phyloP scores from a whole-genome alignment of 345 rosid species.

The Pistacia vera region DNA sequence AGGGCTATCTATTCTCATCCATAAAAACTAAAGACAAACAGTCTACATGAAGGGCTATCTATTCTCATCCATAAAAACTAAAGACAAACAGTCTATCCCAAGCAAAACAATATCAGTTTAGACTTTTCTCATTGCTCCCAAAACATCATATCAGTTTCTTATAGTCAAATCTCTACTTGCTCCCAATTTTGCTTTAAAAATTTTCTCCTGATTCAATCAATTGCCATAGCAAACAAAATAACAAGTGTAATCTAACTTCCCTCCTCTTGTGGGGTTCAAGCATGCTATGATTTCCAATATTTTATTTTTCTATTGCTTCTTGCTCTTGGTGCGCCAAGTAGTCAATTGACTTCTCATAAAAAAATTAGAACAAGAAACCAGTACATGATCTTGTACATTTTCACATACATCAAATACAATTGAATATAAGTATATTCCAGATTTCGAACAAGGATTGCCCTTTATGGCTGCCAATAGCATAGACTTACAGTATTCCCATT shows the following conservation, averaged over 20 bases:
- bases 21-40: not conserved
- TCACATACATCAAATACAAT: too few relatives aligned
- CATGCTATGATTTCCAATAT: not conserved
- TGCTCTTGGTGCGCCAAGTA: not conserved
- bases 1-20: not conserved
- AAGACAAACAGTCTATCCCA: not conserved
- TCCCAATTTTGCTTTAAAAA: not conserved
- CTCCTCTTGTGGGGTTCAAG: not conserved
- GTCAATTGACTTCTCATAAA: slow-evolving; percentile 9
- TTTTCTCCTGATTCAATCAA: slow-evolving; percentile 15
- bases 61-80: not conserved
- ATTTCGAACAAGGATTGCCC: not conserved
- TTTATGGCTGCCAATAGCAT: slow-evolving; percentile 18
- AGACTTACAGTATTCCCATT: not conserved
- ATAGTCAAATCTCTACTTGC: slow-evolving; percentile 20
- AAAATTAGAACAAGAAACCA: not conserved
- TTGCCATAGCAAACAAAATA: slow-evolving; percentile 9
- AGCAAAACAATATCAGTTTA: not conserved
- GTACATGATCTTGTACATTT: too few relatives aligned
- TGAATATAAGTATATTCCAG: too few relatives aligned
- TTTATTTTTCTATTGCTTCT: not conserved
- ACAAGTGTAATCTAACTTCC: slow-evolving; percentile 5
- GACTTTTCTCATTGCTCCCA: slow-evolving; percentile 2
- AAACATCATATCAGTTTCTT: slow-evolving; percentile 2
- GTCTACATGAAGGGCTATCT: not conserved